A percentile compares a stretch with the other conserved stretches of the same genome.
phyloP scores from a whole-genome alignment of 176 grass and related monocot genomes.

The Pharus latifolius region DNA sequence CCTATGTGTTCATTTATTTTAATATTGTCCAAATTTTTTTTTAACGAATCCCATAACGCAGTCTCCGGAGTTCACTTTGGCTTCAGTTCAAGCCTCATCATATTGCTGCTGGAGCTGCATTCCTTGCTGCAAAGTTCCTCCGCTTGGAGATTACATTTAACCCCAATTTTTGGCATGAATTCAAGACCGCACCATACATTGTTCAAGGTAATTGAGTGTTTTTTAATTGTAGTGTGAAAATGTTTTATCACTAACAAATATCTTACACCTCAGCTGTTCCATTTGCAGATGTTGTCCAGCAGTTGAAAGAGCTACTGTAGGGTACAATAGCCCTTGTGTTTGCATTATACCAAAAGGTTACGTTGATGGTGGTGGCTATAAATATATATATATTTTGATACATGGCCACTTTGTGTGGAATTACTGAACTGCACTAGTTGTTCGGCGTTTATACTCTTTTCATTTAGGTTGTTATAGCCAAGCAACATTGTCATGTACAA shows the following conservation, averaged over 20 bases:
- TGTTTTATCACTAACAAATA: neutral
- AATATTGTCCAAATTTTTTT: neutral
- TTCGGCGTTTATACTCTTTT: conserved; percentile 7
- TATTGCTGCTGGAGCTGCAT: conserved; percentile 78
- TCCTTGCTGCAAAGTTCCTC: conserved; percentile 64
- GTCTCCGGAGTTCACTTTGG: conserved; percentile 78
- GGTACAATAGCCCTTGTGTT: neutral
- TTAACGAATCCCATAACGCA: conserved; percentile 29
- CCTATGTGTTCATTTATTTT: neutral
- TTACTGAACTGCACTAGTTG: neutral
- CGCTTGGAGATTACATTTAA: conserved; percentile 42
- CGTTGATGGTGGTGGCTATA: neutral
- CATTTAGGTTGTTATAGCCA: neutral
- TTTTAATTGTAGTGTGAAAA: neutral
- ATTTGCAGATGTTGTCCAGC: conserved; percentile 73
- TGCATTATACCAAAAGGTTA: neutral
- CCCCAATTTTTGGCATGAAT: conserved; percentile 69
- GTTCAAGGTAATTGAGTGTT: conserved; percentile 58
- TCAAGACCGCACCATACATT: conserved; percentile 58
- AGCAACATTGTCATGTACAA: neutral
- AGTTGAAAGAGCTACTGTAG: conserved; percentile 75
- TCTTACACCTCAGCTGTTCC: conserved; percentile 6
- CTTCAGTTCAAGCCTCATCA: conserved; percentile 94
- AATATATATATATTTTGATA: neutral
- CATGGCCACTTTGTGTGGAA: neutral